These are phyloP conservation scores for Pinus taeda DNA, from an alignment of 75 land plant genomes.

Conservation along the genomic window DNA sequence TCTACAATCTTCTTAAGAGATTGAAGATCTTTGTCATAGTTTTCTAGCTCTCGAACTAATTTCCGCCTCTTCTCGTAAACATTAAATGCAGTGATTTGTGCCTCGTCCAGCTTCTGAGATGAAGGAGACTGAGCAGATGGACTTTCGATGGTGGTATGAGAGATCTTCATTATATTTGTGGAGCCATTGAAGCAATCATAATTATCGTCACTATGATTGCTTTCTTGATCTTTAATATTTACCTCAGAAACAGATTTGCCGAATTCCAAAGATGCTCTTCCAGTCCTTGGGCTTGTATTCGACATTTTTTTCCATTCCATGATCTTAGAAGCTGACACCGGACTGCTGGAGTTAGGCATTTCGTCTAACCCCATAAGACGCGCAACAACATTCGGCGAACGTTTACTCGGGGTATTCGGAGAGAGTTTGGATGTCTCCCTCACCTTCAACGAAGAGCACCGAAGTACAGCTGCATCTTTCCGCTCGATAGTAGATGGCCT, in stretches of 20 bases:
- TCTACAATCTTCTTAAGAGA: not conserved
- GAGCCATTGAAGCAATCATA: not conserved
- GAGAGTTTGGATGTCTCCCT: not conserved
- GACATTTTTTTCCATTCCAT: not conserved
- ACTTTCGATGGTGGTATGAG: not conserved
- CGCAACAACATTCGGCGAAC: constrained; percentile 72
- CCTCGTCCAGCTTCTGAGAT: not conserved
- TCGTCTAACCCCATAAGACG: constrained; percentile 86
- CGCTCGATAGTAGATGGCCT: not conserved
- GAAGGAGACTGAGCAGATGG: not conserved
- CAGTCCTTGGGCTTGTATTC: not conserved
- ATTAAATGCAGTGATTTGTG: not conserved
- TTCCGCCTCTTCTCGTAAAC: not conserved
- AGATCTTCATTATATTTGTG: not conserved
- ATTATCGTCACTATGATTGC: not conserved
- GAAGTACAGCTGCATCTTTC: not conserved
- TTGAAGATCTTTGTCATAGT: not conserved
- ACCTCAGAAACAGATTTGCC: not conserved
- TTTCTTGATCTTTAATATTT: not conserved
- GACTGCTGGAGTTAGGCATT: constrained; percentile 27
- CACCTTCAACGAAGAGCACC: not conserved
- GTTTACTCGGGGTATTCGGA: not conserved
- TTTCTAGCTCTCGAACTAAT: not conserved
- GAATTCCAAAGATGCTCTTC: not conserved
- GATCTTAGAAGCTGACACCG: not conserved